Evolutionary conservation across 345 rosid genomes (phyloP).

Genomic region (Dimocarpus longan): DNA sequence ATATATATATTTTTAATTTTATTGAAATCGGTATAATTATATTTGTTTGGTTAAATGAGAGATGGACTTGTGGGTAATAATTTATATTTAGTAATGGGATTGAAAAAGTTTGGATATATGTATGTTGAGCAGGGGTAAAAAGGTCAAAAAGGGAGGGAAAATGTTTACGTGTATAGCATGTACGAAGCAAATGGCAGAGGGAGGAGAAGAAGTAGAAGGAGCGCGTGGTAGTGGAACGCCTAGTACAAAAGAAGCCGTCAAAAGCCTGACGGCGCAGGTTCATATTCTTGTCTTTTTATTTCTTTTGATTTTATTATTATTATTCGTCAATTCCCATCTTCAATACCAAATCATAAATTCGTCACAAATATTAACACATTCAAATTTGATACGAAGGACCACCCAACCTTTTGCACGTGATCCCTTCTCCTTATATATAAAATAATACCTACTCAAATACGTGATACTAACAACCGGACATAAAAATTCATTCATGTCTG

Average conservation of each 20-base stretch:
- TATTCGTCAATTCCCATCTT: too few relatives aligned
- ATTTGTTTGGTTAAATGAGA: not conserved
- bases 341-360: not conserved
- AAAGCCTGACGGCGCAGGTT: conserved; percentile 98
- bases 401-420: too few relatives aligned
- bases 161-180: conserved; percentile 99
- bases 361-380: too few relatives aligned
- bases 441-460: too few relatives aligned
- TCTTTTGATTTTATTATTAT: not conserved
- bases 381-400: too few relatives aligned
- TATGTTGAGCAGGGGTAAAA: not conserved
- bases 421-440: too few relatives aligned
- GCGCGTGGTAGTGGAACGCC: conserved; percentile 85
- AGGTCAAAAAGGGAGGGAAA: conserved; percentile 16
- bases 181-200: conserved; percentile 81
- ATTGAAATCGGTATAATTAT: too few relatives aligned
- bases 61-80: not conserved
- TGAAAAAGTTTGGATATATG: not conserved
- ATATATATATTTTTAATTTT: too few relatives aligned
- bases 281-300: conserved; percentile 19
- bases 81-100: not conserved
- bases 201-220: conserved; percentile 71
- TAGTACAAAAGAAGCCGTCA: conserved; percentile 94
- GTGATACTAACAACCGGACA: too few relatives aligned
- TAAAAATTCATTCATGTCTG: too few relatives aligned